Evolutionary conservation across 805 yeast genomes (phyloP), one percentile per base, ranked within the genome.

Genomic region (Maudiozyma saulgeensis): DNA sequence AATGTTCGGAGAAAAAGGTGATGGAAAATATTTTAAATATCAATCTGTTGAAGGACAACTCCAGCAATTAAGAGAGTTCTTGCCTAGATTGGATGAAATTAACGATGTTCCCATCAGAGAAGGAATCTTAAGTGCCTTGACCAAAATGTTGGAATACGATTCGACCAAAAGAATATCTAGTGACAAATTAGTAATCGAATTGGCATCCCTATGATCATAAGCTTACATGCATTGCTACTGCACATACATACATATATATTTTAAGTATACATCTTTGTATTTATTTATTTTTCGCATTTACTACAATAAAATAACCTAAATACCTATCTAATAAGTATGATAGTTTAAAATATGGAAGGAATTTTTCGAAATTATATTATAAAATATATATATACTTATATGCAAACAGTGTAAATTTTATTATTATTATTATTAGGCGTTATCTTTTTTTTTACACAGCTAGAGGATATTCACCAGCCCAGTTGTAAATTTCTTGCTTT

Each of bases 381-480:
- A 9, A 23, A 21, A 41, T 41, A 26, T 23, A 41, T 12, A 25
- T 41, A 41, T 41, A 41, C n/a, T 2, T 39, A 39, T 39, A 23
- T 39, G 42, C 26, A 21, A 37, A 16, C 21, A 16, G 18, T 18
- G 40, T 39, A 6, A 12, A 9, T 18, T 1, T 23, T 39, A 9
- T 39, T 19, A n/a, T 39, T 23, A 3, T 39, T 23, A 8, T n/a
- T 2, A 39, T 21, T 13, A n/a, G n/a, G n/a, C n/a, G n/a, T 39
- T 18, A 13, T 16, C 23, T 13, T 11, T 21, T 23, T 6, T 13
- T 18, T 68, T 71, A 78, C 61, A 78, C 80, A 56, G 83, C 74
- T 57, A 80, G 70, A 64, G 95, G 93, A 77, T 77, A 86, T 62
- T 78, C 81, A 65, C 89, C 91, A 57, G 96, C 96, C 99, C 99